These are phyloP conservation scores for Graphiopsis chlorocephala DNA, from an alignment of 2,329 filamentous ascomycete genomes.

Conservation along the genomic window DNA sequence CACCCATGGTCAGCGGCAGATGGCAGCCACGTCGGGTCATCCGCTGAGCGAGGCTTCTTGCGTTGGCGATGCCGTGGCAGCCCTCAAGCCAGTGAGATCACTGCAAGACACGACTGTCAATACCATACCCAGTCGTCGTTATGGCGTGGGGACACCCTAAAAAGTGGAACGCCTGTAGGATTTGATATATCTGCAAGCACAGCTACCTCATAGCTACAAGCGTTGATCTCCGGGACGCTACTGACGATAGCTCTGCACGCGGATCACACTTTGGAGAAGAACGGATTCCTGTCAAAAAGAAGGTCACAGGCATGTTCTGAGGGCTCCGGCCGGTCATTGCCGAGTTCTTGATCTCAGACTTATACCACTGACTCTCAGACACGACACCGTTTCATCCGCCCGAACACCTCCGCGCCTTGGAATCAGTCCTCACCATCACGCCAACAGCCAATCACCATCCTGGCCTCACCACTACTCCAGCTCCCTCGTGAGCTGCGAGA, in stretches of 20 bases:
- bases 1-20: neutral
- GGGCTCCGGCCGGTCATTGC: constrained; percentile 9
- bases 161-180: constrained; percentile 12
- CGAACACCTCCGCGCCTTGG: constrained; percentile 2
- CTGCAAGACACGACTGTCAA: constrained; percentile 3
- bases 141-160: constrained; percentile 10
- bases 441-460: constrained; percentile 2
- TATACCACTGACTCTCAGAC: neutral
- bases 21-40: constrained; percentile 12
- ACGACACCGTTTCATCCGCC: neutral
- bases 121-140: neutral
- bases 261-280: neutral
- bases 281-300: constrained; percentile 2
- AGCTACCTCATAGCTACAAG: neutral
- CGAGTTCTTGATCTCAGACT: neutral
- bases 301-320: neutral
- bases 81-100: constrained; percentile 14
- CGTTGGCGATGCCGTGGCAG: constrained; percentile 9
- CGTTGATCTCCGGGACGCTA: constrained; percentile 7
- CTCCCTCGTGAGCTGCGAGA: constrained; percentile 18
- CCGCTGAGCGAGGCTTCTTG: constrained; percentile 8
- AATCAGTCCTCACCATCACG: neutral
- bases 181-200: constrained; percentile 15
- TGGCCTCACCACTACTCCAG: constrained; percentile 15
- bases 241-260: constrained; percentile 8